These are phyloP conservation scores for Hyaloscypha variabilis DNA, from an alignment of 495 filamentous ascomycete species.

Conservation along the genomic window DNA sequence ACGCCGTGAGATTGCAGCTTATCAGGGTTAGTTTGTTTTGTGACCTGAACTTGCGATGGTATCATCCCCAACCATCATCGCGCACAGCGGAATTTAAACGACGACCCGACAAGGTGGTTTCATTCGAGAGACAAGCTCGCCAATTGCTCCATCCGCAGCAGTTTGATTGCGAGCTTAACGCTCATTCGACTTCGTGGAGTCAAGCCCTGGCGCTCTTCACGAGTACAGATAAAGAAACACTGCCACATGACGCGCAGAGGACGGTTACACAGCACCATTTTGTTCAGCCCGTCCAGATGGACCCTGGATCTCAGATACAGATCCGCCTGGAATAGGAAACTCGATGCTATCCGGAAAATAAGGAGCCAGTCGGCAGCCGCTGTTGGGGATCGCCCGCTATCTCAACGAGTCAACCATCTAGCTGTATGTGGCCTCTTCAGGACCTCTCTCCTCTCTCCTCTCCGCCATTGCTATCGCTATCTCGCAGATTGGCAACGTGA, in stretches of 20 bases:
- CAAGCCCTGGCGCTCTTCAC: neutral
- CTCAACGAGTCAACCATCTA: neutral
- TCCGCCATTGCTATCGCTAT: neutral
- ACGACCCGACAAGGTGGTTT: constrained; percentile 7
- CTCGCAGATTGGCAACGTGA: neutral
- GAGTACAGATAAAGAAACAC: neutral
- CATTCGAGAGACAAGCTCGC: constrained; percentile 11
- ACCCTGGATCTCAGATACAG: constrained; percentile 8
- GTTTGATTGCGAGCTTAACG: constrained; percentile 11
- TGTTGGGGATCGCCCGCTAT: neutral
- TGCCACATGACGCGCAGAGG: neutral
- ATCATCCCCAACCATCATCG: constrained; percentile 17
- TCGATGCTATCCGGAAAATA: constrained; percentile 17
- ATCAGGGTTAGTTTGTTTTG: constrained; percentile 11
- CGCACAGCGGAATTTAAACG: constrained; percentile 19
- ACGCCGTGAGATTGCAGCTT: constrained; percentile 6
- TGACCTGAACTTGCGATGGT: neutral
- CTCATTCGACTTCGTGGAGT: constrained; percentile 16
- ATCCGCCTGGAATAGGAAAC: constrained; percentile 5
- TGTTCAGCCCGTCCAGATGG: neutral
- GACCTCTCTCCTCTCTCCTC: neutral
- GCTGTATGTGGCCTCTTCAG: neutral
- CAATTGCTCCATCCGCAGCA: constrained; percentile 10
- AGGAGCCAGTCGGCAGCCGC: constrained; percentile 3
- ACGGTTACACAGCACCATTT: neutral